A percentile compares a stretch with the other conserved stretches of the same genome.
phyloP scores from a whole-genome alignment of 257 asterid genomes.

The Misopates orontium region DNA sequence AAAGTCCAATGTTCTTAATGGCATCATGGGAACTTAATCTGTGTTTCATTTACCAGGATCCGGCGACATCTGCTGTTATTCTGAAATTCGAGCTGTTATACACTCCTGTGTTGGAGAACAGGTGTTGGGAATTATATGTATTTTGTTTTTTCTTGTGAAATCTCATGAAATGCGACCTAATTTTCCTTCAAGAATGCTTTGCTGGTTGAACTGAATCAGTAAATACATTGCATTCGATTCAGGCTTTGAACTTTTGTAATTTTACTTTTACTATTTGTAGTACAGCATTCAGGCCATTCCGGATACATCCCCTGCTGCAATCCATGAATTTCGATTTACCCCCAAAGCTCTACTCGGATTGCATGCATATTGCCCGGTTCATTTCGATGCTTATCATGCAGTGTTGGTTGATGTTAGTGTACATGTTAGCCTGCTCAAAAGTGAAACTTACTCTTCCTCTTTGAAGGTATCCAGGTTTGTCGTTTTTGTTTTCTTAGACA shows the following conservation, averaged over 20 bases:
- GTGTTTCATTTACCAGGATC: slow-evolving; percentile 46
- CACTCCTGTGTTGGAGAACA: slow-evolving; percentile 74
- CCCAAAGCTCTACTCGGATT: slow-evolving; percentile 86
- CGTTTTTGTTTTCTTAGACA: slow-evolving; percentile 35
- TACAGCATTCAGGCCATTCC: slow-evolving; percentile 61
- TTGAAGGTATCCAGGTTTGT: slow-evolving; percentile 89
- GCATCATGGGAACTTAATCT: slow-evolving; percentile 28
- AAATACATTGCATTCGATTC: slow-evolving; percentile 3
- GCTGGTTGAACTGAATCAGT: slow-evolving; percentile 8
- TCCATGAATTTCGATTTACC: slow-evolving; percentile 94
- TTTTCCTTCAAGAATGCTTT: slow-evolving; percentile 14
- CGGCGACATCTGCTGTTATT: slow-evolving; percentile 73
- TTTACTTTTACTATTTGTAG: slow-evolving; percentile 42
- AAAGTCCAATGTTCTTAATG: slow-evolving; percentile 5
- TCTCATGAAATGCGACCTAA: background rate
- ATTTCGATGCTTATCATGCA: slow-evolving; percentile 88
- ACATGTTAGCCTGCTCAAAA: slow-evolving; percentile 75
- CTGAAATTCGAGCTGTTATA: slow-evolving; percentile 89
- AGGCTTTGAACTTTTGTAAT: slow-evolving; percentile 28
- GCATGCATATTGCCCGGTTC: slow-evolving; percentile 95
- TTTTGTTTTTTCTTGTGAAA: slow-evolving; percentile 9
- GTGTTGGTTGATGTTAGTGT: slow-evolving; percentile 83
- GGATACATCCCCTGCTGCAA: slow-evolving; percentile 77
- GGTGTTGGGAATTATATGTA: slow-evolving; percentile 41
- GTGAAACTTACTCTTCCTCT: slow-evolving; percentile 55